Evolutionary conservation across 139 green algal genomes (phyloP), one percentile per base, ranked within the genome.

Genomic region (Volvox africanus): DNA sequence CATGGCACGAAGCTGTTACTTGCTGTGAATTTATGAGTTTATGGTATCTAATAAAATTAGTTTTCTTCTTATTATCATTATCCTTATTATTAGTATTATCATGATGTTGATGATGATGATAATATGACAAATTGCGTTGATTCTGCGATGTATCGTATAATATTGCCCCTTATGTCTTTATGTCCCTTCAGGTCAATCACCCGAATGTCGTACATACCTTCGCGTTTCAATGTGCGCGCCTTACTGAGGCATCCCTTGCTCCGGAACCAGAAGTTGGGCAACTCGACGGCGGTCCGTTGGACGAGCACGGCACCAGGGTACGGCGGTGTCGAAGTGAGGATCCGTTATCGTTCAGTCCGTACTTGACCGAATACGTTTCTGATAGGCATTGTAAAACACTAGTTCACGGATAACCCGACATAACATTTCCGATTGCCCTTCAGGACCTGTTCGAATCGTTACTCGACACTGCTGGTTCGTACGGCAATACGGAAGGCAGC

Each of bases 161-260:
- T n/a, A n/a, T n/a, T n/a, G n/a, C n/a, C n/a, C n/a, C n/a, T n/a
- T n/a, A n/a, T n/a, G n/a, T n/a, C n/a, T n/a, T n/a, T n/a, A n/a
- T n/a, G n/a, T n/a, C 68, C 28, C 30, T 13, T 0, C 83, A 78
- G n/a, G 80, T 86, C 80, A 86, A 86, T 28, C 85, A 89, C 68
- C 85, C 85, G 36, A 89, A 89, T 28, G 85, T 89, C 20, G 85
- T 89, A 17, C 68, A 80, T 37, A 89, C 85, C 14, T 89, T 81
- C 37, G 30, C 24, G 1, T 82, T 82, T 37, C 32, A 89, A 50
- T 67, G 76, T 18, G 21, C 35, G 13, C 68, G 68, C 26, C 67
- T 89, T 9, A 81, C 68, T 1, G 84, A 89, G 28, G 84, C 84
- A 19, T 81, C 84, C 26, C 68, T 89, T 37, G 82, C 65, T 14